phyloP scores from a whole-genome alignment of 306 rosid species.

The Prunus padus region DNA sequence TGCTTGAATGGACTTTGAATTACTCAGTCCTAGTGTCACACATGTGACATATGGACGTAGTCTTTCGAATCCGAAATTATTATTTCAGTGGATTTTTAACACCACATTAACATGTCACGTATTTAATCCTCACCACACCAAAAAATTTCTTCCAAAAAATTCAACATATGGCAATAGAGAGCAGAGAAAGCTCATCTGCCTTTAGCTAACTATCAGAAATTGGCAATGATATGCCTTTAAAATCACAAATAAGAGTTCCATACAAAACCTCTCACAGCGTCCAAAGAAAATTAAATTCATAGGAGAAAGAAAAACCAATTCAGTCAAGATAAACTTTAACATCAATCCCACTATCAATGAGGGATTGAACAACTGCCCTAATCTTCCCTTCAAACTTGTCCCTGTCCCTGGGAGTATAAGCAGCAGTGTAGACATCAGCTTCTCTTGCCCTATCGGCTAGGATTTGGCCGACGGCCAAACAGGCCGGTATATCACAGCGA shows the following conservation, averaged over 20 bases:
- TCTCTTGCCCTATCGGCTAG: conserved; percentile 89
- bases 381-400: conserved; percentile 97
- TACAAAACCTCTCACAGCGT: neutral
- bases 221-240: neutral
- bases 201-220: neutral
- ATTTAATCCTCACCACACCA: no score
- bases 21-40: no score
- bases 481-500: conserved; percentile 88
- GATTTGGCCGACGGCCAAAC: conserved; percentile 76
- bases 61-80: no score
- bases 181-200: neutral
- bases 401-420: conserved; percentile 83
- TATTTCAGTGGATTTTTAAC: no score
- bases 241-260: conserved; percentile 2
- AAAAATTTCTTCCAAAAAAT: no score
- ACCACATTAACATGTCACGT: no score
- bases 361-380: conserved; percentile 95
- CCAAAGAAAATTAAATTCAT: neutral
- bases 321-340: conserved; percentile 80
- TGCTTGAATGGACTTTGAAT: no score
- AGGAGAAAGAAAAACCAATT: conserved; percentile 14
- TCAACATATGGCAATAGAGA: neutral
- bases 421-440: conserved; percentile 84
- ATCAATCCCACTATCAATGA: conserved; percentile 90
- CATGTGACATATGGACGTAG: no score